These are phyloP conservation scores for Halenospora varia DNA, from an alignment of 495 filamentous ascomycete species.

Conservation along the genomic window DNA sequence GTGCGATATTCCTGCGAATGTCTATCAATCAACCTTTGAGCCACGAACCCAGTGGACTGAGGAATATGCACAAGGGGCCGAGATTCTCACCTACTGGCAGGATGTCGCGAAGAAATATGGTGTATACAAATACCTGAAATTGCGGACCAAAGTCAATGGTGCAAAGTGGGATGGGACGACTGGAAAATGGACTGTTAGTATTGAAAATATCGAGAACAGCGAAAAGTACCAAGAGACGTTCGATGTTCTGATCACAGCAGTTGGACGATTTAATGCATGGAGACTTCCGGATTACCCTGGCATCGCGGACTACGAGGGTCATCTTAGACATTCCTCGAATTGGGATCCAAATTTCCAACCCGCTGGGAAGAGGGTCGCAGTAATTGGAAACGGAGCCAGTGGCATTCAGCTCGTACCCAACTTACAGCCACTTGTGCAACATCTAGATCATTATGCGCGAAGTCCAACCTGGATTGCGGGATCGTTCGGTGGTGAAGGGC, in stretches of 20 bases:
- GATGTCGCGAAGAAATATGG: constrained; percentile 49
- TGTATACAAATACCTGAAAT: constrained; percentile 45
- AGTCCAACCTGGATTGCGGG: constrained; percentile 53
- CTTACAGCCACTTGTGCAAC: constrained; percentile 37
- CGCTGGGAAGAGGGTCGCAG: constrained; percentile 44
- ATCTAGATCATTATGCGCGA: constrained; percentile 53
- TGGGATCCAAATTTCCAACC: constrained; percentile 43
- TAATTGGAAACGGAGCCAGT: constrained; percentile 52
- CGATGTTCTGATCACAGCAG: background rate
- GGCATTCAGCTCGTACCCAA: constrained; percentile 47
- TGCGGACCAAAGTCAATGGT: background rate
- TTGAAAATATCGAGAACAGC: constrained; percentile 2
- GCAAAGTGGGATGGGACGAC: constrained; percentile 3
- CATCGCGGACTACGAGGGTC: constrained; percentile 47
- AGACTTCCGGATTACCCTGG: constrained; percentile 52
- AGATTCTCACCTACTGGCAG: constrained; percentile 57
- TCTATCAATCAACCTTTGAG: constrained; percentile 46
- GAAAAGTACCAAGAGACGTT: background rate
- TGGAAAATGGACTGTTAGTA: background rate
- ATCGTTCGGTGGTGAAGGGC: constrained; percentile 30
- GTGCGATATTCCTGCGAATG: constrained; percentile 52
- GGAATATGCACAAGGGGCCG: constrained; percentile 48
- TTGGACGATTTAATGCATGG: constrained; percentile 45
- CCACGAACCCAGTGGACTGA: constrained; percentile 52
- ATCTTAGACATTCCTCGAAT: constrained; percentile 48